Conservation (phyloP, 225 moss, liverwort and hornwort genomes). For the Takakia lepidozioides region DNA sequence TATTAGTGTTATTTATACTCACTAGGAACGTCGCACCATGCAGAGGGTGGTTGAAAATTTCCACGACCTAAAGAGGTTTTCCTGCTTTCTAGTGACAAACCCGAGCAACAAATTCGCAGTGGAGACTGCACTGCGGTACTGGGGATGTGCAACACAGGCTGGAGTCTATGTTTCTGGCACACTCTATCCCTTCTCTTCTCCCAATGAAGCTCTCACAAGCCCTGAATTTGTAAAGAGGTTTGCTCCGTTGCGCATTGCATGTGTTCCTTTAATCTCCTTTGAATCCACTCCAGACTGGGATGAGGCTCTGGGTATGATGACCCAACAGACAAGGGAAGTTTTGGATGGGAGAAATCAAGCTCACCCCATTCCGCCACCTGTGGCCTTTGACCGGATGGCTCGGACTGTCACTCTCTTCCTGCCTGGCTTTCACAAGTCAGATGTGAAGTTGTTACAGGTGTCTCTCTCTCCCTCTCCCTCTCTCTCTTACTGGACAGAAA, state of each 20-base stretch:
- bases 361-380: constrained; percentile 42
- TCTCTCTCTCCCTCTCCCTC: too few species aligned
- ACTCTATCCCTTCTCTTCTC: constrained; percentile 29
- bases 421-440: constrained; percentile 89
- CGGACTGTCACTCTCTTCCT: constrained; percentile 74
- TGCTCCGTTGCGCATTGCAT: constrained; percentile 45
- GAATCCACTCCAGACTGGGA: constrained; percentile 53
- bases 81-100: constrained; percentile 68
- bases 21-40: constrained; percentile 2
- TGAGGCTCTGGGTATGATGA: constrained; percentile 44
- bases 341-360: constrained; percentile 31
- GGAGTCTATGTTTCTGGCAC: constrained; percentile 74
- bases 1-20: too few species aligned
- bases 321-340: constrained; percentile 39
- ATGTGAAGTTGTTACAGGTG: constrained; percentile 93
- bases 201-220: constrained; percentile 16
- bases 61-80: constrained; percentile 68
- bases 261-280: constrained; percentile 49
- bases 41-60: constrained; percentile 64
- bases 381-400: constrained; percentile 59
- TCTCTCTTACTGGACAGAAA: too few species aligned
- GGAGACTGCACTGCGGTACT: constrained; percentile 77
- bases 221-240: constrained; percentile 30
- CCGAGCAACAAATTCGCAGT: constrained; percentile 53
- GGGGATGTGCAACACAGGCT: constrained; percentile 95